A percentile compares a stretch with the other conserved stretches of the same genome.
phyloP scores from a whole-genome alignment of 2,329 filamentous ascomycete genomes.

The Niveomyces coronatus region DNA sequence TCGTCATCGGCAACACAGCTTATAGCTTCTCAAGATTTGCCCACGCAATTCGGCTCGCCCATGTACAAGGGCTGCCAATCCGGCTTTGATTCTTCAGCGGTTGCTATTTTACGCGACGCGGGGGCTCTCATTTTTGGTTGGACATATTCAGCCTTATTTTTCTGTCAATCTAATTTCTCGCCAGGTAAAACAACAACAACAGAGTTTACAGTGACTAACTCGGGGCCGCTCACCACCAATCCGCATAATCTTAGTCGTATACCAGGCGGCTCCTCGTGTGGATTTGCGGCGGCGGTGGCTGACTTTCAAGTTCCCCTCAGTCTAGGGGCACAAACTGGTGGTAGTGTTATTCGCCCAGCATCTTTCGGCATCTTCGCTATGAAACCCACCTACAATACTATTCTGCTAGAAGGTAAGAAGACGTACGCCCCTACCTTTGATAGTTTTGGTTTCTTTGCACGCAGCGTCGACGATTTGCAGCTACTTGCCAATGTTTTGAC shows the following conservation, averaged over 20 bases:
- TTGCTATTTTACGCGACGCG: slow-evolving; percentile 39
- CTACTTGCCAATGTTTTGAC: slow-evolving; percentile 41
- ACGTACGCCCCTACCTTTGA: slow-evolving; percentile 31
- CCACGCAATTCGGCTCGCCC: slow-evolving; percentile 42
- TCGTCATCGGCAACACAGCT: neutral
- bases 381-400: slow-evolving; percentile 14
- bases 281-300: slow-evolving; percentile 51
- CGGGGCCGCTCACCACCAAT: slow-evolving; percentile 42
- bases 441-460: slow-evolving; percentile 46
- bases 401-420: slow-evolving; percentile 11
- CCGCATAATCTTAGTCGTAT: slow-evolving; percentile 52
- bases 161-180: neutral
- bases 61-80: slow-evolving; percentile 36
- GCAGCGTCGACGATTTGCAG: slow-evolving; percentile 44
- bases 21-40: slow-evolving; percentile 33
- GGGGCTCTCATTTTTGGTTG: slow-evolving; percentile 43
- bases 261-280: slow-evolving; percentile 54
- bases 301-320: slow-evolving; percentile 48
- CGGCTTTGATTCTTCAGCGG: slow-evolving; percentile 38
- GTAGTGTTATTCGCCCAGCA: slow-evolving; percentile 48
- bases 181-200: slow-evolving; percentile 36
- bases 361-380: slow-evolving; percentile 41
- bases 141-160: neutral
- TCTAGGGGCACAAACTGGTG: slow-evolving; percentile 53
- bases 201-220: slow-evolving; percentile 44